These are phyloP conservation scores for Rhynchosporium secalis DNA, from an alignment of 2,329 filamentous ascomycete genomes.

Conservation along the genomic window DNA sequence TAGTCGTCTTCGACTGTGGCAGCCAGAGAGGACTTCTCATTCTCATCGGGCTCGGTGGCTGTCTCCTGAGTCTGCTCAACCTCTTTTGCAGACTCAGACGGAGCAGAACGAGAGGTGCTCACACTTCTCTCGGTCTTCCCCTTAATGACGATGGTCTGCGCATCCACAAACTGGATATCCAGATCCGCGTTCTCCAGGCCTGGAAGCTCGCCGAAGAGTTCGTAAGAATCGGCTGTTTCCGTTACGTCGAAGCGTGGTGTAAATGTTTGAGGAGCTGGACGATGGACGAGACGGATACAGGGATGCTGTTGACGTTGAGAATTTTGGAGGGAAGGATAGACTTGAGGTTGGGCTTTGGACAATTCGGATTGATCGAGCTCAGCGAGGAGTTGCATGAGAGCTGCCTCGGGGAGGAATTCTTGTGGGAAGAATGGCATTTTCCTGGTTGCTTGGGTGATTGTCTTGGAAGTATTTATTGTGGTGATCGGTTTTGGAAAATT, in stretches of 20 bases:
- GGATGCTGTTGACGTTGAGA: constrained; percentile 18
- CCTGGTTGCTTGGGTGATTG: not conserved
- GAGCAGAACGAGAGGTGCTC: constrained; percentile 55
- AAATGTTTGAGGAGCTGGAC: constrained; percentile 48
- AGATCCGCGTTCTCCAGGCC: constrained; percentile 72
- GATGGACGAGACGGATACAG: constrained; percentile 34
- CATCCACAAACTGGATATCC: constrained; percentile 74
- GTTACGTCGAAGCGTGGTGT: constrained; percentile 75
- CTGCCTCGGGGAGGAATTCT: constrained; percentile 29
- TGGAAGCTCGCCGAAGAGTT: constrained; percentile 77
- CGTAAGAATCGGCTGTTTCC: constrained; percentile 66
- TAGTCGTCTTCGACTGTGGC: constrained; percentile 35
- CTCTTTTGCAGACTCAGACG: constrained; percentile 50
- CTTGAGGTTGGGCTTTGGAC: constrained; percentile 16
- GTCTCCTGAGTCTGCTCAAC: constrained; percentile 49
- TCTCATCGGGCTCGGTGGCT: constrained; percentile 32
- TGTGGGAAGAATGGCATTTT: constrained; percentile 36
- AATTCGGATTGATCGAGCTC: constrained; percentile 50
- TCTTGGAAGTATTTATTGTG: constrained; percentile 13
- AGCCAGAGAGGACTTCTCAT: constrained; percentile 32
- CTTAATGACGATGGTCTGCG: constrained; percentile 69
- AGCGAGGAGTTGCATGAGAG: constrained; percentile 61
- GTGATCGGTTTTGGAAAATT: constrained; percentile 4
- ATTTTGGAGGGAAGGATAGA: not conserved
- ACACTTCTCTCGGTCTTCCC: constrained; percentile 47